phyloP scores from a whole-genome alignment of 306 rosid genomes.

The Castanea mollissima region DNA sequence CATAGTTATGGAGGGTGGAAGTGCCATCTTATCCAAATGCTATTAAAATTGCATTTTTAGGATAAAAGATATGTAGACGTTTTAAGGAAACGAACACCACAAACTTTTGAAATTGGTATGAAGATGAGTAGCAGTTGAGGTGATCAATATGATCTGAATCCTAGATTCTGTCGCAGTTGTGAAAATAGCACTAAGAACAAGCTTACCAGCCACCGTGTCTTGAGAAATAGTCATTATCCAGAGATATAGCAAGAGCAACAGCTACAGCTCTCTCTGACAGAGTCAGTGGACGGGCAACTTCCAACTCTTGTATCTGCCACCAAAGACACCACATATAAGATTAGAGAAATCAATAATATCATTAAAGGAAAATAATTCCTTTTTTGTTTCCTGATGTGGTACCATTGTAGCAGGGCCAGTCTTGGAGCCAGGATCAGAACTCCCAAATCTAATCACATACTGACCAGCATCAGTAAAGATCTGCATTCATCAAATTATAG shows the following conservation, averaged over 20 bases:
- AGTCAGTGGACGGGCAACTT: constrained; percentile 65
- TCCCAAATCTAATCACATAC: constrained; percentile 91
- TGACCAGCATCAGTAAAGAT: constrained; percentile 94
- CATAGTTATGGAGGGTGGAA: neutral
- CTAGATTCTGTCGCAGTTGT: neutral
- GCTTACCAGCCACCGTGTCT: constrained; percentile 95
- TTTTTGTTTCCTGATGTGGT: neutral
- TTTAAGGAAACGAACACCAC: neutral
- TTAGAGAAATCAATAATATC: neutral
- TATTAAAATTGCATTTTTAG: neutral
- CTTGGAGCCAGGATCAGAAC: constrained; percentile 64
- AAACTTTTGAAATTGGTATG: neutral
- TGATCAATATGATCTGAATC: neutral
- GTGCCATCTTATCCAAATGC: neutral
- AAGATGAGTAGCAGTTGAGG: constrained; percentile 5
- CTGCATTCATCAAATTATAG: constrained; percentile 40
- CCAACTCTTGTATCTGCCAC: constrained; percentile 77
- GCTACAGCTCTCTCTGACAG: constrained; percentile 87
- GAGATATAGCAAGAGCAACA: constrained; percentile 96
- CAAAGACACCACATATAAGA: constrained; percentile 1
- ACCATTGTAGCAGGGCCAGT: constrained; percentile 62
- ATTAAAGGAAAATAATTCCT: neutral
- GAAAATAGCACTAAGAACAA: constrained; percentile 10
- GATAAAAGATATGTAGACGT: neutral
- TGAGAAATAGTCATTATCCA: constrained; percentile 96